These are phyloP conservation scores for Monilinia fructicola DNA, from an alignment of 2,329 filamentous ascomycete species.

Conservation along the genomic window DNA sequence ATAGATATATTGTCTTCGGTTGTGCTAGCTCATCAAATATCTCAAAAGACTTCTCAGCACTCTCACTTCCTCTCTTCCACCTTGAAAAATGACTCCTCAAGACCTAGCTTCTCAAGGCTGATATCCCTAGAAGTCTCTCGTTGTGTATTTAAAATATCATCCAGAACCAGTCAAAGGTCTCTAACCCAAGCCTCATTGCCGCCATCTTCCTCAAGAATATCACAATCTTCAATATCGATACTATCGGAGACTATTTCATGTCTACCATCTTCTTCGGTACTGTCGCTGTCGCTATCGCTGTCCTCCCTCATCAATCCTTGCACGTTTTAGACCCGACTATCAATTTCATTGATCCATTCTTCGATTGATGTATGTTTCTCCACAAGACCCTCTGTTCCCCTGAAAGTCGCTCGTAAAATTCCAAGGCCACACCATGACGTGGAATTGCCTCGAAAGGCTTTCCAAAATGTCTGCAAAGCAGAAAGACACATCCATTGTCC, in stretches of 20 bases:
- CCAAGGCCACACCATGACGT: neutral
- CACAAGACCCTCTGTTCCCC: neutral
- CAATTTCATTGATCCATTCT: neutral
- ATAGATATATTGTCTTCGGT: too few species aligned
- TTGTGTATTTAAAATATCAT: neutral
- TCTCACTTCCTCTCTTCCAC: too few species aligned
- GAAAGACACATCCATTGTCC: accelerated
- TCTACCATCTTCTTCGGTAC: neutral
- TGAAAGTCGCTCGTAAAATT: neutral
- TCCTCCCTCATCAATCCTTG: neutral
- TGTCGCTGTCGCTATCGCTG: too few species aligned
- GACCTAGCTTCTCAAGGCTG: neutral
- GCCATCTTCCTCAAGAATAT: neutral
- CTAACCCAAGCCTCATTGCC: neutral
- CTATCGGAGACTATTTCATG: neutral
- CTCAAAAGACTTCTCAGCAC: too few species aligned
- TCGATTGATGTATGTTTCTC: too few species aligned
- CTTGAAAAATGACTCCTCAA: neutral
- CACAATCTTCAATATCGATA: neutral
- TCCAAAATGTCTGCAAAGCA: neutral
- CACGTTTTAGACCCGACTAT: neutral
- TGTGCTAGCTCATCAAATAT: too few species aligned
- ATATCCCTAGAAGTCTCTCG: neutral
- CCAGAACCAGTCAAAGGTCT: neutral
- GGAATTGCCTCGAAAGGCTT: neutral